These are phyloP conservation scores for Ceratobasidium papillatum DNA, from an alignment of 1,284 basidiomycete species.

Conservation along the genomic window DNA sequence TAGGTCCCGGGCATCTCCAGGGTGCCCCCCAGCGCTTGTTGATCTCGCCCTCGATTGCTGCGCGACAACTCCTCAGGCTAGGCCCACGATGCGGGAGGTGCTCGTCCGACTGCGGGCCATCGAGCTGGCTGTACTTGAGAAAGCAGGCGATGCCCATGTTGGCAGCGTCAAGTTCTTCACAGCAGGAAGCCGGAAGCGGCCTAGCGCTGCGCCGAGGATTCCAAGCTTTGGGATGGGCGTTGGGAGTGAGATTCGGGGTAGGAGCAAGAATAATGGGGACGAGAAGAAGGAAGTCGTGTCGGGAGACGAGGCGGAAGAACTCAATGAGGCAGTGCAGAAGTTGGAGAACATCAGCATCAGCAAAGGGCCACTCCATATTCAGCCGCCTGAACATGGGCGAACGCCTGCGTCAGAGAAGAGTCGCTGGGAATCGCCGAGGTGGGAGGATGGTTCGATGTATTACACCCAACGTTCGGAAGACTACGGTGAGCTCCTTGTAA, in stretches of 20 bases:
- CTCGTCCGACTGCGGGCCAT: conserved; percentile 61
- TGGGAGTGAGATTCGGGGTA: conserved; percentile 61
- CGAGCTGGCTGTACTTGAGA: conserved; percentile 50
- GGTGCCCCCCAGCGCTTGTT: conserved; percentile 82
- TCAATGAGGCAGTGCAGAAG: conserved; percentile 62
- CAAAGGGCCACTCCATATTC: conserved; percentile 22
- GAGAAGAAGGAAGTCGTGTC: not conserved
- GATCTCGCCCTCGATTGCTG: conserved; percentile 83
- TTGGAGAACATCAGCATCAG: conserved; percentile 37
- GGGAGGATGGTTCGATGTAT: conserved; percentile 47
- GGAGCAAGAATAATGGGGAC: conserved; percentile 8
- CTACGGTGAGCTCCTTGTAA: conserved; percentile 1
- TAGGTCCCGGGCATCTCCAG: conserved; percentile 69
- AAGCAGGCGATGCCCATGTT: conserved; percentile 72
- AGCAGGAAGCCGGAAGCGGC: conserved; percentile 61
- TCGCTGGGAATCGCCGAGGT: conserved; percentile 52
- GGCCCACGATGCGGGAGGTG: conserved; percentile 84
- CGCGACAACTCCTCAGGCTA: conserved; percentile 66
- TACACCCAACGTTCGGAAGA: conserved; percentile 35
- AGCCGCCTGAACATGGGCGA: conserved; percentile 24
- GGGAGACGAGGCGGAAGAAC: conserved; percentile 68
- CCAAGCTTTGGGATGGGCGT: conserved; percentile 86
- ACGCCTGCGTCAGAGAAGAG: conserved; percentile 41
- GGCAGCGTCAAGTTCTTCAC: conserved; percentile 86
- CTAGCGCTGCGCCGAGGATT: conserved; percentile 70